Conservation (phyloP, 148 eudicot genomes). For the Persicaria maculosa region DNA sequence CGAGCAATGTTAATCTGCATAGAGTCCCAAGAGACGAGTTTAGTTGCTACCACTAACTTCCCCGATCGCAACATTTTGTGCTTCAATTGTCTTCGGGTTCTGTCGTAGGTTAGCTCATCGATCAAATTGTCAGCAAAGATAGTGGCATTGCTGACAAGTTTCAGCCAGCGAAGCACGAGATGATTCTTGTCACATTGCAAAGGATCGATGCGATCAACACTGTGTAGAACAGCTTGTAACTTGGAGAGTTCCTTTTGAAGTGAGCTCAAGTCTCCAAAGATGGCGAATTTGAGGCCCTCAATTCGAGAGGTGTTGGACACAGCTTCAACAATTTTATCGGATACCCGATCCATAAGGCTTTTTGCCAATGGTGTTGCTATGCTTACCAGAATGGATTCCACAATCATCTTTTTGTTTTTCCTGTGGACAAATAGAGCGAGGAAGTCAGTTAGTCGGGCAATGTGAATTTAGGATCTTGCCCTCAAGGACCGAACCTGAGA, state of each 20-base stretch:
- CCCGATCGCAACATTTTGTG: no score
- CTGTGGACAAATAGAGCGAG: neutral
- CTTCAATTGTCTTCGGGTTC: neutral
- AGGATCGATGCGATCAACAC: neutral
- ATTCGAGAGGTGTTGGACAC: neutral
- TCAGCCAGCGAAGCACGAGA: neutral
- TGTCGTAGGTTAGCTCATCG: conserved; percentile 3
- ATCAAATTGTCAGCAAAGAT: neutral
- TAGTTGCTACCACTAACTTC: neutral
- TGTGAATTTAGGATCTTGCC: no score
- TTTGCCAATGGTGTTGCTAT: neutral
- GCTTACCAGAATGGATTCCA: neutral
- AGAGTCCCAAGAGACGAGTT: neutral
- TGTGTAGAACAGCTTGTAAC: neutral
- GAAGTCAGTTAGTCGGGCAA: no score
- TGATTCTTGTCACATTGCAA: neutral
- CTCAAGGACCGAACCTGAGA: no score
- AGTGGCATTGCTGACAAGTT: neutral
- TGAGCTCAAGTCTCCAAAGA: neutral
- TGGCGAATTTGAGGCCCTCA: neutral
- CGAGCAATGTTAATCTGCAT: neutral
- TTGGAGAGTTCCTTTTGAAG: neutral
- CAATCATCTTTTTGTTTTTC: neutral
- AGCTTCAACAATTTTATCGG: neutral
- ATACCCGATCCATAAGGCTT: neutral